phyloP scores from a whole-genome alignment of 805 yeast genomes.

The Metschnikowia lachancei region DNA sequence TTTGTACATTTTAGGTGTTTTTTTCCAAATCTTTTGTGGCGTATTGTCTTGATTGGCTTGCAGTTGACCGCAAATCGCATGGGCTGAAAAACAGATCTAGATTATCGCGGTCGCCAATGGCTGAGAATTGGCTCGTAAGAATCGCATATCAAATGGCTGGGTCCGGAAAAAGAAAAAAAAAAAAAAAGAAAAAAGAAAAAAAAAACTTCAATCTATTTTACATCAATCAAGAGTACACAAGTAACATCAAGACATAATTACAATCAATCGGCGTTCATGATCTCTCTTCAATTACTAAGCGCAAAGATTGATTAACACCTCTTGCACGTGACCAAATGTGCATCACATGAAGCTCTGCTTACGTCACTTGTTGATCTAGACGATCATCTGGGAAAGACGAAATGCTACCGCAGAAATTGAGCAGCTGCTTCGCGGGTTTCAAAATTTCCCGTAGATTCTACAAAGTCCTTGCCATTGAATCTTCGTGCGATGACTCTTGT shows the following conservation, averaged over 20 bases:
- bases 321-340: conserved; percentile 1
- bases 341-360: not conserved
- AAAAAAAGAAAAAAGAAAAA: not conserved
- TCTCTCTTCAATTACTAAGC: too few species aligned
- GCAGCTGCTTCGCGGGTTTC: not conserved
- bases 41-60: not conserved
- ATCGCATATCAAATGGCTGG: too few species aligned
- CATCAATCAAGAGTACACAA: too few species aligned
- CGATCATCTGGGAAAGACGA: not conserved
- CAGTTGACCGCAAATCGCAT: conserved; percentile 1
- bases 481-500: conserved; percentile 95
- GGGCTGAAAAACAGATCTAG: not conserved
- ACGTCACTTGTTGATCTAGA: not conserved
- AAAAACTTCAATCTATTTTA: not conserved
- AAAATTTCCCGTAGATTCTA: conserved; percentile 31
- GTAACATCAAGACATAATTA: too few species aligned
- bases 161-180: not conserved
- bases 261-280: too few species aligned
- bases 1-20: too few species aligned
- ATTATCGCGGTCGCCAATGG: conserved; percentile 1
- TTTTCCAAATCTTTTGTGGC: not conserved
- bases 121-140: not conserved
- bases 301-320: too few species aligned
- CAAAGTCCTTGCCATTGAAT: conserved; percentile 79
- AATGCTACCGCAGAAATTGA: conserved; percentile 3